Evolutionary conservation across 805 yeast genomes (phyloP).

Genomic region (Saccharomycopsis schoenii): DNA sequence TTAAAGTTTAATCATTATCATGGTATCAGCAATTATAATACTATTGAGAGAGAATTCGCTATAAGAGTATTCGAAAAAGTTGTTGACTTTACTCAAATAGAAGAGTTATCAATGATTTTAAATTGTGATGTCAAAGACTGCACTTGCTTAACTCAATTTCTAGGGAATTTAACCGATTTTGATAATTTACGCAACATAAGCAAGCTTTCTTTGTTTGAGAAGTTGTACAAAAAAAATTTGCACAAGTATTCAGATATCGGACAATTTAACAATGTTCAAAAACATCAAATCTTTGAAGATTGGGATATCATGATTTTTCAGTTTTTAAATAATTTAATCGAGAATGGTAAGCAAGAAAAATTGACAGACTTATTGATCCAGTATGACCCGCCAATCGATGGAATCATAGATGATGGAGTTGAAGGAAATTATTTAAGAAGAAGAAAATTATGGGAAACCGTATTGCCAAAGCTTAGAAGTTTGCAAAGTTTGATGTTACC

Average conservation of each 20-base stretch:
- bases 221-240: slow-evolving; percentile 16
- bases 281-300: slow-evolving; percentile 40
- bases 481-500: slow-evolving; percentile 45
- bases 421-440: slow-evolving; percentile 67
- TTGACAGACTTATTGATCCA: slow-evolving; percentile 35
- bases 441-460: slow-evolving; percentile 37
- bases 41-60: slow-evolving; percentile 26
- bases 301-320: slow-evolving; percentile 44
- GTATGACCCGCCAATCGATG: slow-evolving; percentile 51
- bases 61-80: slow-evolving; percentile 24
- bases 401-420: slow-evolving; percentile 50
- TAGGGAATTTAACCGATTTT: slow-evolving; percentile 28
- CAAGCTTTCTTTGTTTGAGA: slow-evolving; percentile 26
- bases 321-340: slow-evolving; percentile 30
- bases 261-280: slow-evolving; percentile 20
- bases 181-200: slow-evolving; percentile 20
- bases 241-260: slow-evolving; percentile 22
- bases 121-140: slow-evolving; percentile 43
- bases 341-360: slow-evolving; percentile 24
- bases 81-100: slow-evolving; percentile 25
- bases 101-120: slow-evolving; percentile 39
- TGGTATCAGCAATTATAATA: slow-evolving; percentile 33
- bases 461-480: slow-evolving; percentile 36
- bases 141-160: slow-evolving; percentile 37
- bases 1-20: slow-evolving; percentile 38